These are phyloP conservation scores for Primulina huaijiensis DNA, from an alignment of 257 asterid species.

Conservation along the genomic window DNA sequence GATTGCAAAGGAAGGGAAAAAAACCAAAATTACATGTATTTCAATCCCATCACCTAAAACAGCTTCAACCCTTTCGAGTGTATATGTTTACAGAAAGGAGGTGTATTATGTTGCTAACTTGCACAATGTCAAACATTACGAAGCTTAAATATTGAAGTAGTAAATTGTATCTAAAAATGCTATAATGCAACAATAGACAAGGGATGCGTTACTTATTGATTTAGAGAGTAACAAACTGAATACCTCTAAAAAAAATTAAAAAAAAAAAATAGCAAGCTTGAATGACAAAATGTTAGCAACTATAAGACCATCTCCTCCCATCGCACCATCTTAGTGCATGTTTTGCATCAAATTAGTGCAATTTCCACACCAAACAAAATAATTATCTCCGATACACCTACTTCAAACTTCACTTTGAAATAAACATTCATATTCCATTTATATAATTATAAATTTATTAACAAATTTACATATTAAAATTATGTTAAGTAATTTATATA, in stretches of 20 bases:
- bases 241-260: background rate
- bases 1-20: background rate
- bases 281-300: background rate
- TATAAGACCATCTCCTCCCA: too few relatives aligned
- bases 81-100: background rate
- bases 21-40: background rate
- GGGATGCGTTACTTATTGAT: too few relatives aligned
- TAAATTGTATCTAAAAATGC: background rate
- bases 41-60: slow-evolving; percentile 6
- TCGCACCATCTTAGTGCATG: too few relatives aligned
- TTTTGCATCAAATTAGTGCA: too few relatives aligned
- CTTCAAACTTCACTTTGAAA: too few relatives aligned
- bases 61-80: background rate
- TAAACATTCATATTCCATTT: too few relatives aligned
- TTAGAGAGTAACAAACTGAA: background rate
- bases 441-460: too few relatives aligned
- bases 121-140: background rate
- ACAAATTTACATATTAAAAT: too few relatives aligned
- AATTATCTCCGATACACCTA: too few relatives aligned
- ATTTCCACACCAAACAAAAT: too few relatives aligned
- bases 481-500: background rate
- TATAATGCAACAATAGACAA: background rate
- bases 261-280: background rate
- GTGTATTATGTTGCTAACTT: background rate
- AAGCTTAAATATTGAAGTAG: background rate